Evolutionary conservation across 1,139 yeast genomes (phyloP), one percentile per base, ranked within the genome.

Genomic region (Yarrowia galli): DNA sequence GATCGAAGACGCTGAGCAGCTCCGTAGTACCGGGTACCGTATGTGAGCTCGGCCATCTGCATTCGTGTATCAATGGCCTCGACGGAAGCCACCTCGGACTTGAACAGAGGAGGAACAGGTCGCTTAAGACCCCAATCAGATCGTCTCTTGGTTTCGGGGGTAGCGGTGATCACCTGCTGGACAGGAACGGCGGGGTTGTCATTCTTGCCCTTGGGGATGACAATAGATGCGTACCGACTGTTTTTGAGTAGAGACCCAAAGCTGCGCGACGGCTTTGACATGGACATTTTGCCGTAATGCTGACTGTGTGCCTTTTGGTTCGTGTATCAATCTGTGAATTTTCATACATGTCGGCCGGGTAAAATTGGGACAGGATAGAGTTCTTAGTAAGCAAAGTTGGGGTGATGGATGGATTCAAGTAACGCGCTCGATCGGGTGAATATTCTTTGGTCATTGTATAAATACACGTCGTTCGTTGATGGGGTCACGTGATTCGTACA

Each of bases 101-200:
- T 54, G 63, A 54, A 54, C 13, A 46, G 36, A 13, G 56, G 53
- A 36, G 68, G 65, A 28, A 65, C 49, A 22, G 56, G 64, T 56
- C 68, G 63, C 48, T 65, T 65, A 32, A 65, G 63, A 56, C 68
- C 68, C 63, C 63, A 65, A 38, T 65, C 68, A 38, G 40, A n/a
- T 51, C 67, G 67, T 6, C 45, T 46, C 63, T 65, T 65, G 53
- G 61, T 42, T 49, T 65, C 61, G 36, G 61, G 61, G 40, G 67
- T 42, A 22, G 67, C 60, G 16, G 58, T 51, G 51, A 65, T 51
- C 43, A 65, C 67, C 60, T 65, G 67, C 48, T 54, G 67, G 25
- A 54, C 49, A 16, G 67, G 67, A 18, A 65, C 58, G 20, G 53
- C 61, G 42, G 51, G 49, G 25, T 51, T 65, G 18, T 43, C 49